Evolutionary conservation across 140 eudicot genomes (phyloP).

Genomic region (Ambrosia hybrid): DNA sequence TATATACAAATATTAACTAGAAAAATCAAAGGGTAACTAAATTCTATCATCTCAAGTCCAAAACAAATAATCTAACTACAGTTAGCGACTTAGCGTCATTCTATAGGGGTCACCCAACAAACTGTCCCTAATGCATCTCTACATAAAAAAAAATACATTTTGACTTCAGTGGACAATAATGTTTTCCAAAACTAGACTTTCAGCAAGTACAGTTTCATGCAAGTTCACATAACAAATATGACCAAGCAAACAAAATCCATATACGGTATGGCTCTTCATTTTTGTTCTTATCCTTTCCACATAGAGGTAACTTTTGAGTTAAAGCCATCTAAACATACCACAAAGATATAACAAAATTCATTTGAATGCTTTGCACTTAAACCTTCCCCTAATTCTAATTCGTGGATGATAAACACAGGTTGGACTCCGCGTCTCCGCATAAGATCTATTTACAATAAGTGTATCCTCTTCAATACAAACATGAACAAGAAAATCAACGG

Average conservation of each 20-base stretch:
- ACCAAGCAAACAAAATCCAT: background rate
- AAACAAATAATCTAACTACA: background rate
- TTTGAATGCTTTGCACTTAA: too few relatives aligned
- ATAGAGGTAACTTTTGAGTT: background rate
- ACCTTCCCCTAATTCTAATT: too few relatives aligned
- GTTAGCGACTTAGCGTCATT: background rate
- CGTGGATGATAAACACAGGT: too few relatives aligned
- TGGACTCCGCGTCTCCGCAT: too few relatives aligned
- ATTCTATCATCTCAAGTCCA: background rate
- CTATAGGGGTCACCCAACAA: constrained; percentile 3
- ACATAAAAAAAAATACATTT: background rate
- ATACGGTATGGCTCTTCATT: background rate
- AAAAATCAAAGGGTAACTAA: background rate
- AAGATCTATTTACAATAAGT: background rate
- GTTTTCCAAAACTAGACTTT: background rate
- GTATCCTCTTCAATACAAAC: background rate
- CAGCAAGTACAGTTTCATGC: background rate
- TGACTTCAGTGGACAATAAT: background rate
- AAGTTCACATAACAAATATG: background rate
- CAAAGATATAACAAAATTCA: background rate
- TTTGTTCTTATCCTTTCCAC: background rate
- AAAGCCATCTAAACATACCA: background rate
- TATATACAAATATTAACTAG: background rate
- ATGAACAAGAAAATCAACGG: background rate
- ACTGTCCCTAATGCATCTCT: constrained; percentile 11